Evolutionary conservation across 1,284 basidiomycete species (phyloP), one percentile per base, ranked within the genome.

Genomic region (Marasmius fiardii): DNA sequence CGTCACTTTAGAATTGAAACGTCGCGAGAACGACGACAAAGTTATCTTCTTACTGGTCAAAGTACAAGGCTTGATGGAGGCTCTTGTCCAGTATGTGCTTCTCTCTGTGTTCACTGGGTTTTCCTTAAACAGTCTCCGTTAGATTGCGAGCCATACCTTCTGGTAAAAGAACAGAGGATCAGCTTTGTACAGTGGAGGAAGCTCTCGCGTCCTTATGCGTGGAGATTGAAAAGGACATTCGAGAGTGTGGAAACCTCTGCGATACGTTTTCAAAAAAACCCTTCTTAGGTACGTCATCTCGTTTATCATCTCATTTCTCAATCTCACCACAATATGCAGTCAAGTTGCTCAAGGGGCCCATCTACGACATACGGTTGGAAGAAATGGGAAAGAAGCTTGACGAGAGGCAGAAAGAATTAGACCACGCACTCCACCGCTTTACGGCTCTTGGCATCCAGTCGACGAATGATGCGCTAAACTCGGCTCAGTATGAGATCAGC

Each of bases 21-120:
- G 67, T n/a, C 60, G 65, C 24, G 65, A 66, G n/a, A 68, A 70
- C 43, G 65, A 70, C 54, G 61, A 63, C 35, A 63, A 63, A 51
- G 64, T 70, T 21, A 54, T 68, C 2, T 61, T 63, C 2, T 55
- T 69, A 24, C 54, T 65, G 43, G 54, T 64, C 28, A 61, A 66
- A 43, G 67, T 68, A 63, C 59, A 61, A 49, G 66, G 68, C 14
- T 68, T 66, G 65, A 67, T 69, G 65, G 58, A 53, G 1, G 61
- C 63, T 21, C 59, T 68, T n/a, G 53, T 64, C 0, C 64, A 65
- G 67, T 67, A 24, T 21, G 52, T 43, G 31, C 16, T 16, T 24
- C 52, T 54, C 12, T 33, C 28, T 21, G 24, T 18, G 12, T 24
- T 18, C 20, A 24, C 18, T 43, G 7, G 20, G 5, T 24, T 28